A percentile compares a stretch with the other conserved stretches of the same genome.
These are phyloP conservation scores for Flaveria bidentis DNA, from an alignment of 129 eudicot genomes.

Conservation along the genomic window DNA sequence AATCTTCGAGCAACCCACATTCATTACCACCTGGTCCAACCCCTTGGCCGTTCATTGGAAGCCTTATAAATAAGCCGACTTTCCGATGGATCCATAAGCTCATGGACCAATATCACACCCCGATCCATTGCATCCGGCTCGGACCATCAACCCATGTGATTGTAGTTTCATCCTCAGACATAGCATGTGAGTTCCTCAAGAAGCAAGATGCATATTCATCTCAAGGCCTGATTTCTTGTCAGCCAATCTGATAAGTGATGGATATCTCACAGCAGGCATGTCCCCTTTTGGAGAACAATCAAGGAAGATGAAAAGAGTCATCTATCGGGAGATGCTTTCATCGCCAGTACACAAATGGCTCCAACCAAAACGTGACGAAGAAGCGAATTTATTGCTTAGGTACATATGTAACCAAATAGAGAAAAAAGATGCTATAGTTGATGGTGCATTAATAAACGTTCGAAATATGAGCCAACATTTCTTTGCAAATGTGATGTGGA, in stretches of 20 bases:
- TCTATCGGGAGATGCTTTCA: constrained; percentile 25
- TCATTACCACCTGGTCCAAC: constrained; percentile 53
- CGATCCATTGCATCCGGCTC: constrained; percentile 37
- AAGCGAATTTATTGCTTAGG: constrained; percentile 29
- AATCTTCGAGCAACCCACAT: neutral
- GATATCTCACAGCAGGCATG: constrained; percentile 25
- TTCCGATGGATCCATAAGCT: constrained; percentile 49
- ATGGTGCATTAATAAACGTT: constrained; percentile 22
- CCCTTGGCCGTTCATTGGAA: constrained; percentile 39
- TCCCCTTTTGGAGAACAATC: constrained; percentile 37
- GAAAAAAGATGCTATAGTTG: neutral
- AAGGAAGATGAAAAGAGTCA: constrained; percentile 43
- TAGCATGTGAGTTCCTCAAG: constrained; percentile 40
- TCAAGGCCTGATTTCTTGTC: constrained; percentile 42
- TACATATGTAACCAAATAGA: constrained; percentile 29
- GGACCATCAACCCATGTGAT: constrained; percentile 37
- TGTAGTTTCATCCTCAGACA: constrained; percentile 33
- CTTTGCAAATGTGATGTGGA: constrained; percentile 37
- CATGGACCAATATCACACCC: constrained; percentile 42
- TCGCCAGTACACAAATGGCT: constrained; percentile 28
- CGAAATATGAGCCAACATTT: constrained; percentile 29
- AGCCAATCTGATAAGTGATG: constrained; percentile 21
- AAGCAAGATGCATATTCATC: constrained; percentile 41
- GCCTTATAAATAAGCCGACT: constrained; percentile 28
- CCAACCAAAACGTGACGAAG: constrained; percentile 27